Conservation (phyloP, 164 flowering plant genomes). For the Platanus orientalis region DNA sequence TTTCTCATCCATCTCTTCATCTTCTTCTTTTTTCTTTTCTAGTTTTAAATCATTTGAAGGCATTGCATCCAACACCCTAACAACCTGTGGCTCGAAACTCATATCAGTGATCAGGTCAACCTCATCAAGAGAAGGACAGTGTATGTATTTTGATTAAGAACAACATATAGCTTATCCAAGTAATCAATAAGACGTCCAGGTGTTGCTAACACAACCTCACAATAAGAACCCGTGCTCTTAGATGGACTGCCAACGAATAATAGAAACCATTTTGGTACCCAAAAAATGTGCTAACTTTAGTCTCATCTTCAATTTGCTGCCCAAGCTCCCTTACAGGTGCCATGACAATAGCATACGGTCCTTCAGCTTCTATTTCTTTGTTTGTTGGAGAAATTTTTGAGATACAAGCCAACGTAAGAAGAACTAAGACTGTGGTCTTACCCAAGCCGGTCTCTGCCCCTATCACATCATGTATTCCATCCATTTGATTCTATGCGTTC, state of each 20-base stretch:
- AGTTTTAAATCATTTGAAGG: conserved; percentile 90
- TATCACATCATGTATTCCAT: no score
- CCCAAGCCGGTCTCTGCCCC: conserved; percentile 97
- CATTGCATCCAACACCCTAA: conserved; percentile 87
- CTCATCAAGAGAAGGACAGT: conserved; percentile 93
- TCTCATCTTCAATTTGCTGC: conserved; percentile 90
- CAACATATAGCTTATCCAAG: conserved; percentile 72
- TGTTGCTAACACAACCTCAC: conserved; percentile 87
- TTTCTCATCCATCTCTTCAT: conserved; percentile 89
- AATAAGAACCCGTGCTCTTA: conserved; percentile 86
- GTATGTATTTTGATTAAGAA: conserved; percentile 76
- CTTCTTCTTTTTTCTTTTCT: conserved; percentile 90
- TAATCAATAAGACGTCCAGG: conserved; percentile 86
- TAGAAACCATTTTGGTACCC: conserved; percentile 76
- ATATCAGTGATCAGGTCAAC: conserved; percentile 92
- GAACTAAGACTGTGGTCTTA: conserved; percentile 90
- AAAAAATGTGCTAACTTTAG: conserved; percentile 78
- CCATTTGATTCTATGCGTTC: no score
- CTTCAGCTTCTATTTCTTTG: conserved; percentile 85
- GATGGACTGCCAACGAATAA: conserved; percentile 90
- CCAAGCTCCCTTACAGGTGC: conserved; percentile 95
- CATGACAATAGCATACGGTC: conserved; percentile 90
- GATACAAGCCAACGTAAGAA: conserved; percentile 83
- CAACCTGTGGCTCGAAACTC: conserved; percentile 93
- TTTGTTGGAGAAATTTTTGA: conserved; percentile 67